Percentiles rank a stretch among this genome's conserved stretches.
These are phyloP conservation scores for Carex parvula DNA, from an alignment of 176 grass and related monocot species.

Conservation along the genomic window DNA sequence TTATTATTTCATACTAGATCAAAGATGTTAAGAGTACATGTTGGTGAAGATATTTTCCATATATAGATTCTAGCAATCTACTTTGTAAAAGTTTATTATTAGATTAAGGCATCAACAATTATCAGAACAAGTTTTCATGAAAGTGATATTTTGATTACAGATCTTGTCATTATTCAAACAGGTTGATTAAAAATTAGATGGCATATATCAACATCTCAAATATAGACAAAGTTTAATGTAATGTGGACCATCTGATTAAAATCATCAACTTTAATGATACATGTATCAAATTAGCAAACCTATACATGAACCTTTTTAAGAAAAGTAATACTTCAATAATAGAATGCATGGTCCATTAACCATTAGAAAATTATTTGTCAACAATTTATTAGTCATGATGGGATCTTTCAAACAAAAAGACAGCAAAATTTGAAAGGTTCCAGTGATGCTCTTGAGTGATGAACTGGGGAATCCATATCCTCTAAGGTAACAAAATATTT, in stretches of 20 bases:
- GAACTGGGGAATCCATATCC: neutral
- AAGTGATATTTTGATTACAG: neutral
- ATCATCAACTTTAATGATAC: neutral
- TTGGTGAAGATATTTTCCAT: neutral
- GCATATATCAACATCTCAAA: neutral
- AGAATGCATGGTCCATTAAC: neutral
- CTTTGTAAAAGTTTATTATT: neutral
- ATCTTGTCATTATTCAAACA: neutral
- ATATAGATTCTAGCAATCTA: neutral
- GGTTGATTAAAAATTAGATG: neutral
- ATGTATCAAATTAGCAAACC: neutral
- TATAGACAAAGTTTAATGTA: neutral
- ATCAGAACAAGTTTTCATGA: too few relatives aligned
- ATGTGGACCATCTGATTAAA: neutral
- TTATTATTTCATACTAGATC: neutral
- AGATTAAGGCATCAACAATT: too few relatives aligned
- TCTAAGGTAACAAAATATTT: too few relatives aligned
- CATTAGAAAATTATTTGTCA: neutral
- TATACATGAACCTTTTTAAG: neutral
- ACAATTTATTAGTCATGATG: neutral
- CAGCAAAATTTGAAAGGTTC: neutral
- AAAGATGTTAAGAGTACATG: neutral
- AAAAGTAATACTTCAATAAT: neutral
- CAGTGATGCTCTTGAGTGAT: neutral
- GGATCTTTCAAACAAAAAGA: slow-evolving; percentile 12